These are phyloP conservation scores for Craterostigma plantagineum DNA, from an alignment of 257 asterid species.

Conservation along the genomic window DNA sequence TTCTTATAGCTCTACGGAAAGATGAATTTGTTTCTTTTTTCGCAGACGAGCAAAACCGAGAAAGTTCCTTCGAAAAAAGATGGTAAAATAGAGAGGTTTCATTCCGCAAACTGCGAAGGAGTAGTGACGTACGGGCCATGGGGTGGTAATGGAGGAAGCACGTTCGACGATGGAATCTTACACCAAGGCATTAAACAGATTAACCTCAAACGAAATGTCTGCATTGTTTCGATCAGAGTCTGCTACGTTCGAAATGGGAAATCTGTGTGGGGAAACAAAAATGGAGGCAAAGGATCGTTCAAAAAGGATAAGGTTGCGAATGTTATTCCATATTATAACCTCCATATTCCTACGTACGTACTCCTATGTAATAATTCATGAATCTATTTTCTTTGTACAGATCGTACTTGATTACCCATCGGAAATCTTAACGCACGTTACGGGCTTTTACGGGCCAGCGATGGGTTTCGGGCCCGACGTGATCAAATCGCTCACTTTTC, in stretches of 20 bases:
- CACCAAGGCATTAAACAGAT: conserved; percentile 57
- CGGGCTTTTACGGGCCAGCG: conserved; percentile 50
- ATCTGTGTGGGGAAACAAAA: conserved; percentile 55
- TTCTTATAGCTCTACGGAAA: too few relatives aligned
- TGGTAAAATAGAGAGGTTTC: too few relatives aligned
- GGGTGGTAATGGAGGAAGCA: conserved; percentile 68
- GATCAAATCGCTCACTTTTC: conserved; percentile 58
- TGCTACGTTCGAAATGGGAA: conserved; percentile 45
- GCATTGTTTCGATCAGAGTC: conserved; percentile 37
- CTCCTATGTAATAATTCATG: too few relatives aligned
- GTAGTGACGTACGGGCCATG: conserved; percentile 48
- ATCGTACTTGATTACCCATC: conserved; percentile 49
- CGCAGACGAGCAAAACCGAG: conserved; percentile 25
- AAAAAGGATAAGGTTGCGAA: conserved; percentile 31
- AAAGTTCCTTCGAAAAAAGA: conserved; percentile 11
- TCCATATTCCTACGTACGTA: too few relatives aligned
- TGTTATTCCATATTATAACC: too few relatives aligned
- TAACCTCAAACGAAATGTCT: conserved; percentile 40
- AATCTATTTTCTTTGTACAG: conserved; percentile 23
- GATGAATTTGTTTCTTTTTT: conserved; percentile 6
- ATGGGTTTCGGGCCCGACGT: conserved; percentile 63
- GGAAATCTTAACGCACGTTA: conserved; percentile 48
- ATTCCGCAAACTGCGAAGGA: conserved; percentile 17
- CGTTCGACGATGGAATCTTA: conserved; percentile 49
- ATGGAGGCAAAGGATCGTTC: conserved; percentile 58